A percentile compares a stretch with the other conserved stretches of the same genome.
phyloP scores from a whole-genome alignment of 805 yeast species.

The Wickerhamiella siamensis region DNA sequence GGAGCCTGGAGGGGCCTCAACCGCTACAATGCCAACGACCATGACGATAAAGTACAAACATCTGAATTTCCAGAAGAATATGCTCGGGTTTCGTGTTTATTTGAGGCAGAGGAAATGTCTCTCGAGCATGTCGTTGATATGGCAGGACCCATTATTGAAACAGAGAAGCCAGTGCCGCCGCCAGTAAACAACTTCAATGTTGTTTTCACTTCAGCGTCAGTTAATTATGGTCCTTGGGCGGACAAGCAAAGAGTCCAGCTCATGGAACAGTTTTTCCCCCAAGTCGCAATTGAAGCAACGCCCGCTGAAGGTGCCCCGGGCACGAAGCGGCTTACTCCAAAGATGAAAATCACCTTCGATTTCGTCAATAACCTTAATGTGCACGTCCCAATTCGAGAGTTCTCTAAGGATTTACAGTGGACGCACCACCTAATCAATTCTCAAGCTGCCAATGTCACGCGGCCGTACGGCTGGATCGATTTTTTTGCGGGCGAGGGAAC shows the following conservation, averaged over 20 bases:
- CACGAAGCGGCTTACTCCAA: constrained; percentile 37
- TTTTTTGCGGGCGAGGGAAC: constrained; percentile 45
- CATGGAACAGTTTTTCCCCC: constrained; percentile 56
- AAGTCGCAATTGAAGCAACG: constrained; percentile 32
- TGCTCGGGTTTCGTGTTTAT: constrained; percentile 58
- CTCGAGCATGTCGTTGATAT: constrained; percentile 53
- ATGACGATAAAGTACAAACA: constrained; percentile 13
- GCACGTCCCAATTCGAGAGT: constrained; percentile 72
- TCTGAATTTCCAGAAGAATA: constrained; percentile 45
- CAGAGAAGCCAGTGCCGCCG: not conserved
- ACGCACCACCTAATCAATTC: not conserved
- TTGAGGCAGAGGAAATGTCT: constrained; percentile 45
- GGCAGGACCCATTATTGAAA: constrained; percentile 41
- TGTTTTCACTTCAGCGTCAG: constrained; percentile 41
- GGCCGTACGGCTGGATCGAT: constrained; percentile 92
- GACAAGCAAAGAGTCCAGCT: constrained; percentile 64
- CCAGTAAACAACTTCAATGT: constrained; percentile 40
- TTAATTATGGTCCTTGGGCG: constrained; percentile 93
- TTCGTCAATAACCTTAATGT: constrained; percentile 52
- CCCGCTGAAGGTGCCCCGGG: constrained; percentile 35
- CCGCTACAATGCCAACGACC: constrained; percentile 41
- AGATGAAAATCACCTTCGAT: constrained; percentile 40
- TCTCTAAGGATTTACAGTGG: constrained; percentile 45
- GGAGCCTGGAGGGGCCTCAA: constrained; percentile 69
- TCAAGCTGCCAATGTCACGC: constrained; percentile 6